Percentiles rank a stretch among this genome's conserved stretches.
These are phyloP conservation scores for Yamadazyma ubonensis DNA, from an alignment of 805 yeast genomes.

Conservation along the genomic window DNA sequence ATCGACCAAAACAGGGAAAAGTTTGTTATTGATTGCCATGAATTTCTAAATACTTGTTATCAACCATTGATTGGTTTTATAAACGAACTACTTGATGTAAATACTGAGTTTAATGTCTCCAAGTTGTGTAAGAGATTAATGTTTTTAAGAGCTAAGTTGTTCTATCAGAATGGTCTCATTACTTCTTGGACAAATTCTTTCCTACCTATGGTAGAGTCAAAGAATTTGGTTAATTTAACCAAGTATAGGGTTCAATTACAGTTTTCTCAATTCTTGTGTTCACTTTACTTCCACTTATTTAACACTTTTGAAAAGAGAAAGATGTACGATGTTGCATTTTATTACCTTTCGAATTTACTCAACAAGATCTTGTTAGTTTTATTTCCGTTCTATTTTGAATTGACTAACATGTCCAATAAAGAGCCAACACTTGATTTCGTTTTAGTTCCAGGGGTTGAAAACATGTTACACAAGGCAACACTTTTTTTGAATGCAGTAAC, in stretches of 20 bases:
- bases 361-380: constrained; percentile 29
- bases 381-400: constrained; percentile 27
- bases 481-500: constrained; percentile 25
- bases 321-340: constrained; percentile 30
- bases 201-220: constrained; percentile 20
- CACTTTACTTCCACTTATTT: constrained; percentile 34
- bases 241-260: constrained; percentile 23
- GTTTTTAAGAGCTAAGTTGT: constrained; percentile 3
- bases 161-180: constrained; percentile 24
- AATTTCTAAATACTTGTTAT: constrained; percentile 28
- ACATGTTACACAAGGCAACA: constrained; percentile 25
- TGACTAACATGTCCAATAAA: constrained; percentile 33
- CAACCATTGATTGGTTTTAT: constrained; percentile 14
- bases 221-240: constrained; percentile 4
- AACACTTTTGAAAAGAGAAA: constrained; percentile 37
- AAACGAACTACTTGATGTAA: constrained; percentile 13
- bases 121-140: constrained; percentile 7
- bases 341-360: constrained; percentile 30
- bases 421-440: constrained; percentile 40
- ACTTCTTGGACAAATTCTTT: constrained; percentile 19
- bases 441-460: constrained; percentile 38
- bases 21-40: constrained; percentile 29
- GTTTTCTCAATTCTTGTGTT: constrained; percentile 25
- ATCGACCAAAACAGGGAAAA: constrained; percentile 36
- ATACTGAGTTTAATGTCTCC: constrained; percentile 6